Percentiles rank a stretch among this genome's conserved stretches.
Evolutionary conservation across 345 rosid species (phyloP).

Genomic region (Rhodamnia rubescens): DNA sequence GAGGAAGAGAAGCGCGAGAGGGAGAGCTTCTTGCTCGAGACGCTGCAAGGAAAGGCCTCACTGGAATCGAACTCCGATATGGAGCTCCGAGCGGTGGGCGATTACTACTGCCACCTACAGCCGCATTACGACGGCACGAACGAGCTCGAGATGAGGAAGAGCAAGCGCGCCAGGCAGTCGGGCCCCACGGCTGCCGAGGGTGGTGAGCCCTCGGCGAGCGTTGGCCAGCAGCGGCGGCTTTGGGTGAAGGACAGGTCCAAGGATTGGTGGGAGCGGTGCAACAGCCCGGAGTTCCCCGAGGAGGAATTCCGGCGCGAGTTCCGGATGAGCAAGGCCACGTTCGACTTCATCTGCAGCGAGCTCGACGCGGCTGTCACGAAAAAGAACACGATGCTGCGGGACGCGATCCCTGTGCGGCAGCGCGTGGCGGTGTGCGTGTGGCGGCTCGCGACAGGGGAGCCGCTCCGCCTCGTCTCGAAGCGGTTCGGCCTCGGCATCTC

Average conservation of each 20-base stretch:
- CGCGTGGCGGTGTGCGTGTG: conserved; percentile 51
- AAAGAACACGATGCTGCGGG: conserved; percentile 47
- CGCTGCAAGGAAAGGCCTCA: neutral
- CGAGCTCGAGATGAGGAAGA: neutral
- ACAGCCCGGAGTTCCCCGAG: conserved; percentile 33
- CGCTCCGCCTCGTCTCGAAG: conserved; percentile 37
- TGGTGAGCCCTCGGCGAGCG: neutral
- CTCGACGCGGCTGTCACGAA: conserved; percentile 28
- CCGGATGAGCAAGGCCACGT: conserved; percentile 42
- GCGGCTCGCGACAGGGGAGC: conserved; percentile 51
- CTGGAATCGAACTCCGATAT: neutral
- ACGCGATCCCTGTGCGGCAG: conserved; percentile 48
- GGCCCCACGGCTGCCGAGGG: neutral
- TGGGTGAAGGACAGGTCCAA: conserved; percentile 56
- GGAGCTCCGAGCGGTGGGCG: neutral
- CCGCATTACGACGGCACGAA: neutral
- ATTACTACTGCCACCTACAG: neutral
- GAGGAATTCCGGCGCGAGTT: conserved; percentile 31
- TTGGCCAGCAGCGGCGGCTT: conserved; percentile 25
- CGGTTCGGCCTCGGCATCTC: conserved; percentile 49
- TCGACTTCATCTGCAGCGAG: conserved; percentile 30
- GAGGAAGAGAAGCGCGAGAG: conserved; percentile 6
- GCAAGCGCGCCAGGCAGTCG: neutral
- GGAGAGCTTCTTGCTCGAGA: neutral
- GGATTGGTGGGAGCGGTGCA: conserved; percentile 48